These are phyloP conservation scores for Leccinum insigne DNA, from an alignment of 1,284 basidiomycete species.

Conservation along the genomic window DNA sequence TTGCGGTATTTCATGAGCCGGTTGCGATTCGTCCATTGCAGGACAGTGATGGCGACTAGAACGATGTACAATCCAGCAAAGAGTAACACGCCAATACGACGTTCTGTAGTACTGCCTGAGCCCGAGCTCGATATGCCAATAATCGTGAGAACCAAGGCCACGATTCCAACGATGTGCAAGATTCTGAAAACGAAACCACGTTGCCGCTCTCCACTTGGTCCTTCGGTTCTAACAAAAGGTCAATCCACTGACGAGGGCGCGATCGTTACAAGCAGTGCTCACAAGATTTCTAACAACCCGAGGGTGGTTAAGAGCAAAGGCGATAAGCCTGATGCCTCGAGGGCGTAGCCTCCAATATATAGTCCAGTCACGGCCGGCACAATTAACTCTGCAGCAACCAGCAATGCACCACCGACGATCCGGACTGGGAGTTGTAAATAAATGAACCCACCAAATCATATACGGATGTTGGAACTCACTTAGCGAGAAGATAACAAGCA, in stretches of 20 bases:
- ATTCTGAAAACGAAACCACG: conserved; percentile 36
- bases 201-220: conserved; percentile 15
- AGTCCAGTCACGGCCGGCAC: conserved; percentile 40
- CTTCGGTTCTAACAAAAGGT: conserved; percentile 25
- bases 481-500: conserved; percentile 53
- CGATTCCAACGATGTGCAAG: conserved; percentile 42
- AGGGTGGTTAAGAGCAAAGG: conserved; percentile 54
- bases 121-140: conserved; percentile 41
- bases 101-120: conserved; percentile 34
- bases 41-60: conserved; percentile 42
- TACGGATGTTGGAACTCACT: conserved; percentile 34
- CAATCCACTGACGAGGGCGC: neutral
- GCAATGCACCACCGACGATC: conserved; percentile 53
- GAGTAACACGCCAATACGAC: conserved; percentile 50
- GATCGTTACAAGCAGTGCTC: conserved; percentile 29
- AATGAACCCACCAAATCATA: conserved; percentile 8
- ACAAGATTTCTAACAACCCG: conserved; percentile 63
- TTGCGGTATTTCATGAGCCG: conserved; percentile 52
- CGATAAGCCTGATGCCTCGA: conserved; percentile 57
- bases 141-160: conserved; percentile 50
- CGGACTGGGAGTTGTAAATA: conserved; percentile 43
- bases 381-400: conserved; percentile 50
- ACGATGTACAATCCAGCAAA: conserved; percentile 49
- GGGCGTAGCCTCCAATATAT: conserved; percentile 49
- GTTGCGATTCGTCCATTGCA: conserved; percentile 49